Conservation (phyloP, 352 stramenopile genomes). For the Phytophthora cactorum region DNA sequence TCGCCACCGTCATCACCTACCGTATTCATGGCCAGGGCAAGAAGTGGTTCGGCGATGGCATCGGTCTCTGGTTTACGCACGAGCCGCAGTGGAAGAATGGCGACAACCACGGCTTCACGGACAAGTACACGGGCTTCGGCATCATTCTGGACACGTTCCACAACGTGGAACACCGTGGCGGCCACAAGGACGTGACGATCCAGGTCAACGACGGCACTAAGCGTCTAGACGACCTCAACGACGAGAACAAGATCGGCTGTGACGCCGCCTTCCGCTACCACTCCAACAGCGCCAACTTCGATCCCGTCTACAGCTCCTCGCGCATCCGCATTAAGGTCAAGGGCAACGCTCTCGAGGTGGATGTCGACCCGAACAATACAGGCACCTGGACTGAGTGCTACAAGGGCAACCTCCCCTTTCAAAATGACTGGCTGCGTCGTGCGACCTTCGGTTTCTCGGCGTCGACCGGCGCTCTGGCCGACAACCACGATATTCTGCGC, state of each 20-base stretch:
- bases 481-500: constrained; percentile 86
- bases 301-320: constrained; percentile 75
- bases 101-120: constrained; percentile 79
- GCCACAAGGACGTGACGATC: constrained; percentile 84
- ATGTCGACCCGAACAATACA: constrained; percentile 66
- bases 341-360: constrained; percentile 55
- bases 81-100: constrained; percentile 57
- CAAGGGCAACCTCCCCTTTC: constrained; percentile 67
- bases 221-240: constrained; percentile 67
- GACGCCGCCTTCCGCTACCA: constrained; percentile 83
- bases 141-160: constrained; percentile 84
- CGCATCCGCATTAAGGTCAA: constrained; percentile 71
- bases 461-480: constrained; percentile 76
- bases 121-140: constrained; percentile 74
- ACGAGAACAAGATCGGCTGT: constrained; percentile 77
- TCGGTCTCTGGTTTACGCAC: constrained; percentile 79
- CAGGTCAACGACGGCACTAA: constrained; percentile 83
- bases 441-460: constrained; percentile 76
- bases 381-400: constrained; percentile 73
- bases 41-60: constrained; percentile 82
- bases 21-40: constrained; percentile 80
- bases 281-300: constrained; percentile 69
- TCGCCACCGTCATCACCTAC: constrained; percentile 71
- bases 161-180: constrained; percentile 78
- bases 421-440: constrained; percentile 65